Conservation (phyloP, 2,329 filamentous ascomycete genomes). For the Claviceps sorghi region DNA sequence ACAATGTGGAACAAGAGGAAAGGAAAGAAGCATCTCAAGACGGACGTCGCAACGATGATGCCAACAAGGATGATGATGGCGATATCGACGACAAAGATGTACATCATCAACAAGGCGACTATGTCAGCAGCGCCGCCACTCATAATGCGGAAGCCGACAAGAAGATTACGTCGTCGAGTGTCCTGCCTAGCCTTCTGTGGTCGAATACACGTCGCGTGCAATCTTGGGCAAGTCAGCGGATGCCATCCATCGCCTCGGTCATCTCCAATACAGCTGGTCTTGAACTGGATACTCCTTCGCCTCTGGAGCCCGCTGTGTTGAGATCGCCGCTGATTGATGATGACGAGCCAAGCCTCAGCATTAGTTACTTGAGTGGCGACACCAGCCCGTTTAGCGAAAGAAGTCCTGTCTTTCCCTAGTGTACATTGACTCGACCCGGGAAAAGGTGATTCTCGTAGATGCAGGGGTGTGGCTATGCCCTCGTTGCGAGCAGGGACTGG, state of each 20-base stretch:
- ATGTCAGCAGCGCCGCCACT: background rate
- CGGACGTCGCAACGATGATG: background rate
- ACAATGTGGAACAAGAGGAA: background rate
- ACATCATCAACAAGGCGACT: background rate
- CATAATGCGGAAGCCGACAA: background rate
- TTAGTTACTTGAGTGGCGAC: background rate
- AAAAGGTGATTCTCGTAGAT: background rate
- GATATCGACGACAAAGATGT: background rate
- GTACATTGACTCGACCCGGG: slow-evolving; percentile 1
- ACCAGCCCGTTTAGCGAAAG: background rate
- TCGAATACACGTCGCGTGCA: background rate
- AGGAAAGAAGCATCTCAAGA: background rate
- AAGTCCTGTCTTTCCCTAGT: background rate
- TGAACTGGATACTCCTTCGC: background rate
- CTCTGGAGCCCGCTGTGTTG: background rate
- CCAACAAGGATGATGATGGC: too few relatives aligned
- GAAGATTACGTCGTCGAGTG: background rate
- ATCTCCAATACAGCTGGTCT: background rate
- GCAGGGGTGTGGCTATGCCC: slow-evolving; percentile 10
- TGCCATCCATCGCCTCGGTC: background rate
- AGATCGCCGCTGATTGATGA: background rate
- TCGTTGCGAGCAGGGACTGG: slow-evolving; percentile 6
- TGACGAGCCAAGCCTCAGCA: background rate
- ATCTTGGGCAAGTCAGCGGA: background rate
- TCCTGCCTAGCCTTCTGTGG: background rate